Evolutionary conservation across 768 basidiomycete genomes (phyloP), one percentile per base, ranked within the genome.

Genomic region (Cyathus striatus): DNA sequence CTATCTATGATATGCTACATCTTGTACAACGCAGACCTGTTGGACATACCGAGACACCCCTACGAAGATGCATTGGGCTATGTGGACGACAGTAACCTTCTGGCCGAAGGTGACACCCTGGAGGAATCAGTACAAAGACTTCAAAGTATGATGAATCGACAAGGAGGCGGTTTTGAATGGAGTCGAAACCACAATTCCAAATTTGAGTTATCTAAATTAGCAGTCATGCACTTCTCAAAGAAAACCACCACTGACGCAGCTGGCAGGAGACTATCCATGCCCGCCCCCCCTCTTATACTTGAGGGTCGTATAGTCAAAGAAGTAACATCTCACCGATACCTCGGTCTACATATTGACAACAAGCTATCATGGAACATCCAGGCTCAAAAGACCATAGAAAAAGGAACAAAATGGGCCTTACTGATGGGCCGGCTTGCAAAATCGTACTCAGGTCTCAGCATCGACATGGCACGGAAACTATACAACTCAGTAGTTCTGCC

Each of bases 141-240:
- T 0, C 5, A 30, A 3, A 21, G 50, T 23, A 57, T 70, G 47
- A 57, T 71, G 33, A 42, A 55, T 3, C 24, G 43, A 9, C 4
- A 17, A 3, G 50, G 32, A 0, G 63, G 62, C 0, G 57, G 43
- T 9, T 48, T 55, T 7, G 39, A 58, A 1, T 66, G 65, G 63
- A 44, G 51, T 1, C 1, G 9, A 0, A 25, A 35, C 0, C 64
- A 64, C 46, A 60, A 63, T 51, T 65, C 56, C 0, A 42, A 41
- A 18, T 68, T 62, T 38, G 60, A 64, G 39, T 43, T 63, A 1
- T 42, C 47, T 21, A 70, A 70, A 49, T 42, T 58, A 0, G 58
- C 50, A 9, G 38, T 61, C 0, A 54, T 62, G 35, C 57, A 63
- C 49, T 56, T 54, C 38, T 13, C 35, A 3, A 4, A 20, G 35